Conservation (phyloP, 1,139 yeast genomes). For the Debaryomyces sp. region DNA sequence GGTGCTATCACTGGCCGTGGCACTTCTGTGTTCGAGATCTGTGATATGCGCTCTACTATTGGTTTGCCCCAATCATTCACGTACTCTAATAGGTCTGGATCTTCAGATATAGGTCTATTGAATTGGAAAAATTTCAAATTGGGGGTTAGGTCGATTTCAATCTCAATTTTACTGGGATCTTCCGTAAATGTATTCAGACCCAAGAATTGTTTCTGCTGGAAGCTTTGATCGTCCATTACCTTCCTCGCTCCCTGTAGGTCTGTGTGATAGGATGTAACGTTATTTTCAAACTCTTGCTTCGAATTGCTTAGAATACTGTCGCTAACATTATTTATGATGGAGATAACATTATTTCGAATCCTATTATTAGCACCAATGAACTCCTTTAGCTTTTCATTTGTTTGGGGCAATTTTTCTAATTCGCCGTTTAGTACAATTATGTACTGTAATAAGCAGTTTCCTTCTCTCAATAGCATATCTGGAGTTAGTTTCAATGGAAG, state of each 20-base stretch:
- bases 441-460: slow-evolving; percentile 33
- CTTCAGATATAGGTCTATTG: slow-evolving; percentile 15
- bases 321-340: slow-evolving; percentile 33
- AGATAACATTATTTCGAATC: slow-evolving; percentile 33
- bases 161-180: slow-evolving; percentile 7
- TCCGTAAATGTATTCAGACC: slow-evolving; percentile 12
- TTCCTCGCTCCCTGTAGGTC: slow-evolving; percentile 30
- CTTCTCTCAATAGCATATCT: slow-evolving; percentile 36
- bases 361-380: slow-evolving; percentile 18
- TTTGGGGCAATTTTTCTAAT: slow-evolving; percentile 17
- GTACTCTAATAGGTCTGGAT: slow-evolving; percentile 14
- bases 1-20: neutral
- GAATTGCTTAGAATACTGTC: slow-evolving; percentile 30
- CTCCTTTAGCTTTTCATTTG: slow-evolving; percentile 13
- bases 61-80: slow-evolving; percentile 26
- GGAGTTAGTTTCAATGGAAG: slow-evolving; percentile 23
- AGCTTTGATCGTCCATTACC: slow-evolving; percentile 34
- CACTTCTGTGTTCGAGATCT: neutral
- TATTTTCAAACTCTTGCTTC: slow-evolving; percentile 26
- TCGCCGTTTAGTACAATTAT: slow-evolving; percentile 26
- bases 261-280: slow-evolving; percentile 28
- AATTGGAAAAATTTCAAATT: slow-evolving; percentile 19
- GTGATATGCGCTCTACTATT: neutral
- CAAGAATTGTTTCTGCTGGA: slow-evolving; percentile 22
- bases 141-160: slow-evolving; percentile 20